Evolutionary conservation across 2,329 filamentous ascomycete genomes (phyloP).

Genomic region (Emergomyces pasteurianus): DNA sequence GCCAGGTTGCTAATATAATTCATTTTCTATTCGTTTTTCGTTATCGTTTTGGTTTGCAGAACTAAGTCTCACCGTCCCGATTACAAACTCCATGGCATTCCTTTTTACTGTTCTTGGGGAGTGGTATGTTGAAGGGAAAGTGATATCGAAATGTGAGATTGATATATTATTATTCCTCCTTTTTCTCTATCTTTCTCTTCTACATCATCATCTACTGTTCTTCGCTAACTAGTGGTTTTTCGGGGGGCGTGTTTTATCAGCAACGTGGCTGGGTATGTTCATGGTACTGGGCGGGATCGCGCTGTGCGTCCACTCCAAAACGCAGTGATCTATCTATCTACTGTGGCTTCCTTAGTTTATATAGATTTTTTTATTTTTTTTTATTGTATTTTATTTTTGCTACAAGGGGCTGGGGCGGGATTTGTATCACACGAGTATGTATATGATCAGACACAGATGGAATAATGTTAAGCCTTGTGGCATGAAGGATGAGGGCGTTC

Average conservation of each 20-base stretch:
- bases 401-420: too few species aligned
- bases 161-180: too few species aligned
- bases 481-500: too few species aligned
- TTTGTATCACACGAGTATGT: too few species aligned
- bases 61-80: slow-evolving; percentile 82
- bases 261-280: slow-evolving; percentile 72
- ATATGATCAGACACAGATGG: too few species aligned
- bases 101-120: slow-evolving; percentile 92
- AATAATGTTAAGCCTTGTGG: too few species aligned
- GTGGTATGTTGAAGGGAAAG: slow-evolving; percentile 88
- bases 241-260: slow-evolving; percentile 38
- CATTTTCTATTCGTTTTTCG: background rate
- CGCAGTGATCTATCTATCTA: background rate
- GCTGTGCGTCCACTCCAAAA: slow-evolving; percentile 58
- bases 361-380: too few species aligned
- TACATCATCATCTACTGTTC: background rate
- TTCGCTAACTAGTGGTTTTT: background rate
- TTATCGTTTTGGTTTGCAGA: slow-evolving; percentile 40
- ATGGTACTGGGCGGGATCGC: slow-evolving; percentile 70
- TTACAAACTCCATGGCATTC: slow-evolving; percentile 88
- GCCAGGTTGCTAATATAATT: background rate
- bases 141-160: slow-evolving; percentile 62
- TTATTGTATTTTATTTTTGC: too few species aligned
- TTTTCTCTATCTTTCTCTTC: background rate
- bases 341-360: too few species aligned